These are phyloP conservation scores for Aphanomyces euteiches DNA, from an alignment of 352 stramenopile genomes.

Conservation along the genomic window DNA sequence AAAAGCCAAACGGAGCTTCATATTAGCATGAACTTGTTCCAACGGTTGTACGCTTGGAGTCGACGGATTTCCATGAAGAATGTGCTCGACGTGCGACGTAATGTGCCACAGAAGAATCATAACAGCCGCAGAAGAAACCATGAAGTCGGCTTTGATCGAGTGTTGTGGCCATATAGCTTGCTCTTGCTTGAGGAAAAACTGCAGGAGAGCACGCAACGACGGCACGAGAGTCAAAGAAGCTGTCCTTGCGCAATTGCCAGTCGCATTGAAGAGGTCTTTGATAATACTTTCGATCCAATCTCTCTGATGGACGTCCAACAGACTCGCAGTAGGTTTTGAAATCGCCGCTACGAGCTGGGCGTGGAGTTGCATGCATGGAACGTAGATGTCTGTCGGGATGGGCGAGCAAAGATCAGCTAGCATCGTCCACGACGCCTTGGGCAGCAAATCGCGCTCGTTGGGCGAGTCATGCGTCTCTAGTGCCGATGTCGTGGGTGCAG, in stretches of 20 bases:
- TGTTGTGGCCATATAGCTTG: background rate
- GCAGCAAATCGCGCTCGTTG: background rate
- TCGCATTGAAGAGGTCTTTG: background rate
- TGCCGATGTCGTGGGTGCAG: background rate
- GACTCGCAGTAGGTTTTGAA: background rate
- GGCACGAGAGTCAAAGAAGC: background rate
- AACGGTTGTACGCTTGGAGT: background rate
- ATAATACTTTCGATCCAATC: background rate
- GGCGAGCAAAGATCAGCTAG: conserved; percentile 10
- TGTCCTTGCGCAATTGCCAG: background rate
- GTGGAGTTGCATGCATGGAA: background rate
- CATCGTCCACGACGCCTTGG: background rate
- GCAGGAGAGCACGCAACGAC: conserved; percentile 1
- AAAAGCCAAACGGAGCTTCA: conserved; percentile 23
- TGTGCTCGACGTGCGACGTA: background rate
- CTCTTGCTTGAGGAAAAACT: background rate
- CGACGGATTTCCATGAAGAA: background rate
- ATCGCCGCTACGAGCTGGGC: background rate
- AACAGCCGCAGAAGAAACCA: background rate
- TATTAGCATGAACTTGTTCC: conserved; percentile 13
- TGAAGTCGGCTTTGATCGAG: background rate
- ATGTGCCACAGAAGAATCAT: conserved; percentile 1
- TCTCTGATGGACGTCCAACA: background rate
- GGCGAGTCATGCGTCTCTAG: background rate
- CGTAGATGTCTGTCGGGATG: background rate